Evolutionary conservation across 139 green algal species (phyloP).

Genomic region (Chlorella sp.): DNA sequence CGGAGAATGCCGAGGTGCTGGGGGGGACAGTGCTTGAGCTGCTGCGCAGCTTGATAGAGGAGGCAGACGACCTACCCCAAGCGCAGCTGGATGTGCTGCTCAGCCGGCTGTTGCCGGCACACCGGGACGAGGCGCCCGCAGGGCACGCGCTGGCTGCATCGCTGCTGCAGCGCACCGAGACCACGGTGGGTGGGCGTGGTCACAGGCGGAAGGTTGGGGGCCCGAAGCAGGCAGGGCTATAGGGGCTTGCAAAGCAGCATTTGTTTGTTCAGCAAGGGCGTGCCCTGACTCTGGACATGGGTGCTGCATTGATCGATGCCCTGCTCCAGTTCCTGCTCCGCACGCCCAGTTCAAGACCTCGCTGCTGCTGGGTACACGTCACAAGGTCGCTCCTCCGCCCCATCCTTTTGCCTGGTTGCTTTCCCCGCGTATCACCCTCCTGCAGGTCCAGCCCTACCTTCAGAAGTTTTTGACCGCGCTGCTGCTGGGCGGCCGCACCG

Average conservation of each 20-base stretch:
- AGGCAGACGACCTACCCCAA: slow-evolving; percentile 69
- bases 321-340: too few species aligned
- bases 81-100: slow-evolving; percentile 73
- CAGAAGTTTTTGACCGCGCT: slow-evolving; percentile 62
- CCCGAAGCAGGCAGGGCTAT: too few species aligned
- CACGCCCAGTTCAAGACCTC: not conserved
- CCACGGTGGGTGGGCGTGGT: not conserved
- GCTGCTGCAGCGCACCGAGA: slow-evolving; percentile 63
- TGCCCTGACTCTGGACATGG: not conserved
- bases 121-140: slow-evolving; percentile 40
- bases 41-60: slow-evolving; percentile 63
- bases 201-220: too few species aligned
- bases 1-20: slow-evolving; percentile 50
- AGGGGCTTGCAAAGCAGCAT: not conserved
- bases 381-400: slow-evolving; percentile 23
- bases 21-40: slow-evolving; percentile 39
- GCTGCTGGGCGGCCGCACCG: slow-evolving; percentile 48
- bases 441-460: slow-evolving; percentile 51
- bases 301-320: not conserved
- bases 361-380: not conserved
- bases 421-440: not conserved
- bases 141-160: slow-evolving; percentile 44
- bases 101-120: slow-evolving; percentile 51
- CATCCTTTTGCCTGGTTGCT: not conserved
- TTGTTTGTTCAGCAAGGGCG: not conserved